phyloP scores from a whole-genome alignment of 78 protist species.

The Dictyostelium purpureum region DNA sequence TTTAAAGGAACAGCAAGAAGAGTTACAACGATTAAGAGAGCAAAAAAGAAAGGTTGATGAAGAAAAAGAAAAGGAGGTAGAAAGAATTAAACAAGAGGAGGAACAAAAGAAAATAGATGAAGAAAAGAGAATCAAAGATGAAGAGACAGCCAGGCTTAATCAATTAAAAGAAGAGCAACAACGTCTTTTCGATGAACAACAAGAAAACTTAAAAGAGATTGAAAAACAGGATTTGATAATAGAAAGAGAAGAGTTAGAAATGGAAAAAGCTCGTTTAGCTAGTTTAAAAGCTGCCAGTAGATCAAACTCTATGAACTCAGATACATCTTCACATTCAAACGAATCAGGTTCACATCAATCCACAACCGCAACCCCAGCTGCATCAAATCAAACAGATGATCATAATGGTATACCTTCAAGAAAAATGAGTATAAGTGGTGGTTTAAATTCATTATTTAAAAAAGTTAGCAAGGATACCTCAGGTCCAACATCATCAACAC shows the following conservation, averaged over 20 bases:
- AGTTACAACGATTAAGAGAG: neutral
- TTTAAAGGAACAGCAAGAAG: neutral
- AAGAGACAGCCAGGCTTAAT: neutral
- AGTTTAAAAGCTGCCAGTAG: neutral
- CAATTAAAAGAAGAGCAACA: neutral
- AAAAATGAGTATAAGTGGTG: neutral
- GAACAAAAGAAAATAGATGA: neutral
- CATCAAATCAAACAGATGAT: neutral
- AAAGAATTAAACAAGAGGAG: neutral
- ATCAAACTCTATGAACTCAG: neutral
- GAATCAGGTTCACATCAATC: neutral
- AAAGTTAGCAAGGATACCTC: neutral
- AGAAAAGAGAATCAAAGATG: neutral
- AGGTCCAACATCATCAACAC: neutral
- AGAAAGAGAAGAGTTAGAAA: neutral
- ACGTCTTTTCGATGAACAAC: constrained; percentile 7
- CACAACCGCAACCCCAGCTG: neutral
- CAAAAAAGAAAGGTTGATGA: neutral
- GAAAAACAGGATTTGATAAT: neutral
- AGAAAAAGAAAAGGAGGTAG: neutral
- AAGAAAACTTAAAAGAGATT: neutral
- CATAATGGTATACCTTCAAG: no score
- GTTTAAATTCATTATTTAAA: constrained; percentile 14
- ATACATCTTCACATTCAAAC: neutral
- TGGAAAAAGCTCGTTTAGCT: neutral